phyloP scores from a whole-genome alignment of 2,329 filamentous ascomycete genomes.

The Rhinocladiella mackenziei region DNA sequence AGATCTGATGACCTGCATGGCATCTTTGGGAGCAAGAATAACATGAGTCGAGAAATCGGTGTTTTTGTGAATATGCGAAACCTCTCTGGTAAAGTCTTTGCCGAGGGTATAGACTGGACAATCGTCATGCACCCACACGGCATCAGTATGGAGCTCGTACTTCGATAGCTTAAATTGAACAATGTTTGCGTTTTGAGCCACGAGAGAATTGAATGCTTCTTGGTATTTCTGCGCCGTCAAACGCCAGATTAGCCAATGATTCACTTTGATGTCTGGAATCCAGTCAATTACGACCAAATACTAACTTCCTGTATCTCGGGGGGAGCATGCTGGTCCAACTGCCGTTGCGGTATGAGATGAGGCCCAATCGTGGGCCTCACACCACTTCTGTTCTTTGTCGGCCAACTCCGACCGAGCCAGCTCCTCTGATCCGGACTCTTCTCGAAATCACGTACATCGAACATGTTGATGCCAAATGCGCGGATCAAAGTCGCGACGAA shows the following conservation, averaged over 20 bases:
- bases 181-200: conserved; percentile 4
- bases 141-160: conserved; percentile 6
- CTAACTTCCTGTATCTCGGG: conserved; percentile 8
- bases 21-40: conserved; percentile 74
- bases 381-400: neutral
- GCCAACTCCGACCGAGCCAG: conserved; percentile 3
- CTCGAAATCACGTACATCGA: conserved; percentile 6
- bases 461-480: conserved; percentile 1
- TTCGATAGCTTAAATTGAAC: conserved; percentile 2
- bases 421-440: conserved; percentile 4
- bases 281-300: neutral
- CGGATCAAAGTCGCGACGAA: conserved; percentile 17
- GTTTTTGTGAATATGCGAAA: conserved; percentile 69
- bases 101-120: conserved; percentile 1
- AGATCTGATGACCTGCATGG: conserved; percentile 63
- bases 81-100: conserved; percentile 57
- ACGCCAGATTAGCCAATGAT: neutral
- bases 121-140: conserved; percentile 7
- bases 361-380: conserved; percentile 2
- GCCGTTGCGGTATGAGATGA: conserved; percentile 13
- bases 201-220: neutral
- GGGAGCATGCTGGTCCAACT: conserved; percentile 8
- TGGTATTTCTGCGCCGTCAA: conserved; percentile 8
- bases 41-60: conserved; percentile 74
- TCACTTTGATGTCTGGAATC: neutral